Conservation (phyloP, 192 early-diverging fungal genomes). For the Backusella morwellensis region DNA sequence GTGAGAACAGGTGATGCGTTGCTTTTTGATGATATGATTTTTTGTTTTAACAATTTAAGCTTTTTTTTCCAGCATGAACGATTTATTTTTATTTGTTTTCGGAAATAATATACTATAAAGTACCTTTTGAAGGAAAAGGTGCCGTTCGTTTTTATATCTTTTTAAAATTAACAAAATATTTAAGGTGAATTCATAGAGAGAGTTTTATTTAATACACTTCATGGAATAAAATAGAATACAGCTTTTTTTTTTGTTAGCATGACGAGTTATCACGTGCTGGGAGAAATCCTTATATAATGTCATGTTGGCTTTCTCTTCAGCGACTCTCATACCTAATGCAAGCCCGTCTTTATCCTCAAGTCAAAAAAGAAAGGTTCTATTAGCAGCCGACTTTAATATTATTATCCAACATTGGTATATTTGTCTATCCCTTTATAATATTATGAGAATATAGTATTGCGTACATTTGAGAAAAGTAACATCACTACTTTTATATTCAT, state of each 20-base stretch:
- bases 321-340: too few species aligned
- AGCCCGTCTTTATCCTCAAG: too few species aligned
- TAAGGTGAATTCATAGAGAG: not conserved
- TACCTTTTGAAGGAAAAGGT: not conserved
- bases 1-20: conserved; percentile 1
- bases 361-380: too few species aligned
- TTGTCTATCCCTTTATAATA: too few species aligned
- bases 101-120: not conserved
- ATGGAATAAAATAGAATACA: not conserved
- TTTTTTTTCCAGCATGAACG: not conserved
- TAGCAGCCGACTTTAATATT: too few species aligned
- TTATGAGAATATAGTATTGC: too few species aligned
- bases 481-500: too few species aligned
- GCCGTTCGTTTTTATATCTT: not conserved
- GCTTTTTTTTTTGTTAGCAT: not conserved
- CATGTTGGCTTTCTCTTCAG: too few species aligned
- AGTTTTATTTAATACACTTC: not conserved
- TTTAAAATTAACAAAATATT: not conserved
- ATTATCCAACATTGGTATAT: too few species aligned
- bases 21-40: not conserved
- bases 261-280: not conserved
- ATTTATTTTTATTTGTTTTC: not conserved
- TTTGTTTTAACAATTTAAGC: not conserved
- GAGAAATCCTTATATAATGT: not conserved
- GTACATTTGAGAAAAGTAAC: too few species aligned